Conservation (phyloP, 2,329 filamentous ascomycete species). For the Trichophyton equinum region DNA sequence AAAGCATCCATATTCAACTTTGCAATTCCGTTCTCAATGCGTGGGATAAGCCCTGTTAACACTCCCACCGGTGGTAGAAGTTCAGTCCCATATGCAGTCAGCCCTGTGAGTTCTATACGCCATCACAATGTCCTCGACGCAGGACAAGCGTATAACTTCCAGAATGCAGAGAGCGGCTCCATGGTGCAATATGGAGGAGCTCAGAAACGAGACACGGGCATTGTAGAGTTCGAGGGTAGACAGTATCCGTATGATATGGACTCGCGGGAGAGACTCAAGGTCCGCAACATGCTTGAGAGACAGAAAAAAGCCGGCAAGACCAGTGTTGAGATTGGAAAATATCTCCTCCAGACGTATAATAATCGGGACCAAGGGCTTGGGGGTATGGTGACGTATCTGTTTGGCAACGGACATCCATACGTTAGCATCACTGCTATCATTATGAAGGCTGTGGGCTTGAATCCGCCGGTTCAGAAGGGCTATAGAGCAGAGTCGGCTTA, state of each 20-base stretch:
- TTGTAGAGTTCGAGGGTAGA: neutral
- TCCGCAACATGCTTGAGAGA: neutral
- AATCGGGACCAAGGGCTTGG: slow-evolving; percentile 11
- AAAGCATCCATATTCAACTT: no score
- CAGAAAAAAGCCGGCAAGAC: slow-evolving; percentile 9
- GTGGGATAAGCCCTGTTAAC: neutral
- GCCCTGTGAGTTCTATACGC: neutral
- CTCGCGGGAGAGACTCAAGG: neutral
- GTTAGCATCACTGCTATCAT: slow-evolving; percentile 10
- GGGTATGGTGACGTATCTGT: slow-evolving; percentile 11
- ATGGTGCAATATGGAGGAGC: neutral
- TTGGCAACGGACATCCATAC: slow-evolving; percentile 7
- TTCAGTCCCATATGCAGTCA: neutral
- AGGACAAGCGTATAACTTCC: neutral
- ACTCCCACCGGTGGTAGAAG: neutral
- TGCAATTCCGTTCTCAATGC: neutral
- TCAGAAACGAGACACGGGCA: neutral
- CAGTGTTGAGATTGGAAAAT: slow-evolving; percentile 11
- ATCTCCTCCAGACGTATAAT: slow-evolving; percentile 7
- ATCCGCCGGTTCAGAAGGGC: neutral
- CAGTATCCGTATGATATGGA: slow-evolving; percentile 2
- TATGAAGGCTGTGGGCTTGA: slow-evolving; percentile 10
- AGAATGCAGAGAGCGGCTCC: neutral
- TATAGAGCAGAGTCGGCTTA: neutral
- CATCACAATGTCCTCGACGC: neutral